Conservation (phyloP, 768 basidiomycete genomes). For the Chalciporus pseudorubinellus region DNA sequence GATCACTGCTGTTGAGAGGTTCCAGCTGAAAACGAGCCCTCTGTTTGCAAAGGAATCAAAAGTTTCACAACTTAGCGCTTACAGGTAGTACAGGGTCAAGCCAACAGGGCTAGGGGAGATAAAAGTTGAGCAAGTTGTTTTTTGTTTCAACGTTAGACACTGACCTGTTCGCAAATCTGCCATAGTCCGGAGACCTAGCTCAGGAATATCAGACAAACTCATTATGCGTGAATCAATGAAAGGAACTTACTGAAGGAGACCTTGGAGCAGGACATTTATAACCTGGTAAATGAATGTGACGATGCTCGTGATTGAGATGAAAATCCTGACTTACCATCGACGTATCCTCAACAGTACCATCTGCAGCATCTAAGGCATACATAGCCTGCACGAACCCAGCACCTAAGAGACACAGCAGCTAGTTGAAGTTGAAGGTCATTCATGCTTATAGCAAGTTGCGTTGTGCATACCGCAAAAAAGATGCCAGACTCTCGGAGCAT, state of each 20-base stretch:
- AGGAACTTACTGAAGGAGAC: constrained; percentile 65
- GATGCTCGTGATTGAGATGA: background rate
- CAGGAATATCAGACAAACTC: background rate
- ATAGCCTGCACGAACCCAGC: constrained; percentile 85
- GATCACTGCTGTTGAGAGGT: constrained; percentile 76
- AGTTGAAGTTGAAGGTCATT: background rate
- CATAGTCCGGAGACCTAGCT: constrained; percentile 63
- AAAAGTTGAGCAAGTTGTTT: background rate
- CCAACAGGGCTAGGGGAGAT: constrained; percentile 45
- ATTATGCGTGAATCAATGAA: background rate
- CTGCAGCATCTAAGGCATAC: constrained; percentile 88
- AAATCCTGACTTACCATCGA: constrained; percentile 39
- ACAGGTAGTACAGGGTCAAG: constrained; percentile 79
- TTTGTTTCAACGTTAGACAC: background rate
- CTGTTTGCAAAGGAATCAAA: background rate
- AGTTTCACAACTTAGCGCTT: constrained; percentile 24
- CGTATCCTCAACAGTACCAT: constrained; percentile 63
- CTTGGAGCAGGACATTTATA: constrained; percentile 71
- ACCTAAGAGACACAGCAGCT: constrained; percentile 81
- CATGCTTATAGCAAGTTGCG: background rate
- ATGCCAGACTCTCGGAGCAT: constrained; percentile 94
- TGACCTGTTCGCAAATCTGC: constrained; percentile 51
- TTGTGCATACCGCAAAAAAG: constrained; percentile 72
- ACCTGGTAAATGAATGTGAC: constrained; percentile 41
- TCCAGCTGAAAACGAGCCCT: constrained; percentile 55